Evolutionary conservation across 495 filamentous ascomycete species (phyloP), one percentile per base, ranked within the genome.

Genomic region (Xylaria acuta): DNA sequence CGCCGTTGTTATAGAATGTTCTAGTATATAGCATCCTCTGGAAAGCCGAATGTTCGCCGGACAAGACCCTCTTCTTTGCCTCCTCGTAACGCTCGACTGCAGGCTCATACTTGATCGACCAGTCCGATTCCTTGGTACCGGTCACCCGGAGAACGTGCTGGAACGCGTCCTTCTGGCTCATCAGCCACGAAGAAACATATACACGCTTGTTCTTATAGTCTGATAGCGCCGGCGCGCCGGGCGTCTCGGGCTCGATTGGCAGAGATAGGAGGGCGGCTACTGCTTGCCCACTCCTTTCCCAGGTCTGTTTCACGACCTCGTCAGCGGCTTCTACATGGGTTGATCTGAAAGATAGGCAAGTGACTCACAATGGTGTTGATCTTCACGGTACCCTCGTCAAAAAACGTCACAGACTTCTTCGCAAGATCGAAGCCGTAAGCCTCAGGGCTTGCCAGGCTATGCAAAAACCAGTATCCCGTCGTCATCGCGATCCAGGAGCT

Each of bases 401-500:
- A 82, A 67, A 80, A 79, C 2, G 75, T 80, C 51, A 76, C 81
- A 0, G 69, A 80, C 56, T 77, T 75, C 1, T 73, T 69, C 54
- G 74, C 72, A 69, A 78, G 70, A 54, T 77, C 76, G 68, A 82
- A 80, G 5, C 80, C 82, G 51, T 72, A 82, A 0, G 74, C 73
- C 34, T 51, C 60, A 36, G 58, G 53, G 30, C 75, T 77, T 11
- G 73, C 75, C 11, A 81, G 70, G 69, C 78, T 80, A 30, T 77
- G 83, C 49, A 84, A 81, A 60, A 84, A 86, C 80, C 85, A 87
- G 59, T 82, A 82, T 3, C 82, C 77, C 30, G 77, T 80, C 11
- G 77, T 73, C 0, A 91, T 67, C 6, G 74, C 80, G 27, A 90
- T 84, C 82, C 84, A 91, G n/a, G 82, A 79, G 59, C 80, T 82